Percentiles rank a stretch among this genome's conserved stretches.
phyloP scores from a whole-genome alignment of 495 filamentous ascomycete genomes.

The Lepidopterella palustris region DNA sequence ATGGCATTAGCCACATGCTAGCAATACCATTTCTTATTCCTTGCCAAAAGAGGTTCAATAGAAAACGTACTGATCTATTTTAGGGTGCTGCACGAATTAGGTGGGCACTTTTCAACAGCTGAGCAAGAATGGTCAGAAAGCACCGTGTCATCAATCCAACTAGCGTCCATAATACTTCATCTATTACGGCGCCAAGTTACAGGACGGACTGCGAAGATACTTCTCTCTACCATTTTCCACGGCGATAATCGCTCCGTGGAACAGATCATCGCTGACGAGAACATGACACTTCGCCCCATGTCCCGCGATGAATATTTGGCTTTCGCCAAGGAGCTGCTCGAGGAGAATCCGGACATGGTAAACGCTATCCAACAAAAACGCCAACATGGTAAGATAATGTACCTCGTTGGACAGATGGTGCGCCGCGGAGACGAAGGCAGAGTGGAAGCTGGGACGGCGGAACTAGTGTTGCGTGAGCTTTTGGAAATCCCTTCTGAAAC shows the following conservation, averaged over 20 bases:
- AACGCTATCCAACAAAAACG: conserved; percentile 59
- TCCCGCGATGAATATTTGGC: conserved; percentile 51
- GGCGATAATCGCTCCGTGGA: conserved; percentile 43
- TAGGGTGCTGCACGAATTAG: conserved; percentile 82
- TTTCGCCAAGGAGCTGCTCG: conserved; percentile 47
- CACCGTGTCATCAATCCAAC: conserved; percentile 50
- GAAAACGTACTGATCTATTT: conserved; percentile 31
- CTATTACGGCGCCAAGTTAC: conserved; percentile 65
- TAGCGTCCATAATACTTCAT: conserved; percentile 62
- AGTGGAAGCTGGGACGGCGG: conserved; percentile 68
- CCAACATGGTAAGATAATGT: conserved; percentile 70
- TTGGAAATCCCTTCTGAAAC: conserved; percentile 32
- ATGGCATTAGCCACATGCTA: too few relatives aligned
- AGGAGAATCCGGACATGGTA: conserved; percentile 55
- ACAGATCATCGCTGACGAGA: conserved; percentile 57
- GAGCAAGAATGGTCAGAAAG: conserved; percentile 49
- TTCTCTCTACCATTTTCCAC: conserved; percentile 57
- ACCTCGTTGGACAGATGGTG: conserved; percentile 91
- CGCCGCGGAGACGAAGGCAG: conserved; percentile 63
- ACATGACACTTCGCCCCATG: conserved; percentile 60
- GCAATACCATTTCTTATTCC: not conserved
- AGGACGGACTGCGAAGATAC: conserved; percentile 57
- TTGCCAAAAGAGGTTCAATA: not conserved
- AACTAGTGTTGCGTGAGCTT: conserved; percentile 54
- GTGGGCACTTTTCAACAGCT: conserved; percentile 58